Percentiles rank a stretch among this genome's conserved stretches.
phyloP scores from a whole-genome alignment of 2,329 filamentous ascomycete genomes.

The Arthroderma sp. region DNA sequence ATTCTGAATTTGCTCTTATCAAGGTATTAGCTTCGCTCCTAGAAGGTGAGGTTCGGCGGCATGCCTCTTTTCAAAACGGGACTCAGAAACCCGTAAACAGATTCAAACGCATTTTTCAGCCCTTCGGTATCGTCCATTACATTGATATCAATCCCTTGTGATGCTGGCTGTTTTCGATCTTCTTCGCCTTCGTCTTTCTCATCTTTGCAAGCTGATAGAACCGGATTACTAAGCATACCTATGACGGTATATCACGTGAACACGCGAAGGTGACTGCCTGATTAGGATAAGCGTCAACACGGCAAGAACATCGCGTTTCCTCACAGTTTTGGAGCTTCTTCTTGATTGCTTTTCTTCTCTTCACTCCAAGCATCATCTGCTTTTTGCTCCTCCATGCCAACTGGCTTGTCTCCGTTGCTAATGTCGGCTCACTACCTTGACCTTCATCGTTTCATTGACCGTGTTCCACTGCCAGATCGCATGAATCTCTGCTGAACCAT shows the following conservation, averaged over 20 bases:
- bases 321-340: background rate
- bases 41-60: conserved; percentile 12
- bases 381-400: too few relatives aligned
- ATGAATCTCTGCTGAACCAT: conserved; percentile 3
- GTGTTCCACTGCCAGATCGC: too few relatives aligned
- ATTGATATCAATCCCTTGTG: too few relatives aligned
- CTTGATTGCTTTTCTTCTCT: background rate
- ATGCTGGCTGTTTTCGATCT: background rate
- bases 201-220: too few relatives aligned
- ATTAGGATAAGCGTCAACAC: conserved; percentile 1
- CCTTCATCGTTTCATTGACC: too few relatives aligned
- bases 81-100: conserved; percentile 23
- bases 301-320: background rate
- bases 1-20: conserved; percentile 27
- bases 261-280: background rate
- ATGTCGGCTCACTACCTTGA: too few relatives aligned
- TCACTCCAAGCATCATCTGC: too few relatives aligned
- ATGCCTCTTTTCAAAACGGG: conserved; percentile 30
- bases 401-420: too few relatives aligned
- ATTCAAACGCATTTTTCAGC: conserved; percentile 18
- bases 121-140: background rate
- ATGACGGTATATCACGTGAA: too few relatives aligned
- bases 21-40: conserved; percentile 17
- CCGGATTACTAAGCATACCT: too few relatives aligned
- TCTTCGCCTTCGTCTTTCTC: background rate